Evolutionary conservation across 2,329 filamentous ascomycete species (phyloP).

Genomic region (Venturia nashicola): DNA sequence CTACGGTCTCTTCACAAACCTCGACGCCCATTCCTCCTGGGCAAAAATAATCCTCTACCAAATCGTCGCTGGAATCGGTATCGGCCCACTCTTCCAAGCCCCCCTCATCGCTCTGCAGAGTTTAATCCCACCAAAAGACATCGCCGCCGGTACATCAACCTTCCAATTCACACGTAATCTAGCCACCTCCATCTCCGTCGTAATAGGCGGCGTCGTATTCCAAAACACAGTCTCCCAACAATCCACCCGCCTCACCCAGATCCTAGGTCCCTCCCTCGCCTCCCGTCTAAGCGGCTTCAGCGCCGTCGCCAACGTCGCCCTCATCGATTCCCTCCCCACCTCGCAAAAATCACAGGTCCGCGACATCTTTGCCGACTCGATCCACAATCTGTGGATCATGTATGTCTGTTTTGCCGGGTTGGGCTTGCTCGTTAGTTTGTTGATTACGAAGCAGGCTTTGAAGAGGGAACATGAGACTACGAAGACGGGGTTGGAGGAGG

Average conservation of each 20-base stretch:
- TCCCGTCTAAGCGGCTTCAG: constrained; percentile 38
- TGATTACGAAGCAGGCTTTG: constrained; percentile 22
- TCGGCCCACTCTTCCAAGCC: constrained; percentile 52
- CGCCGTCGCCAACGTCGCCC: constrained; percentile 42
- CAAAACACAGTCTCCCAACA: constrained; percentile 53
- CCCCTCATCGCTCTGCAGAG: constrained; percentile 52
- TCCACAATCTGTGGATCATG: constrained; percentile 29
- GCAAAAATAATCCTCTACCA: constrained; percentile 38
- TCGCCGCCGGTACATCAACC: constrained; percentile 48
- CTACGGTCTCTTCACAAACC: constrained; percentile 26
- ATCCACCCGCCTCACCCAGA: constrained; percentile 29
- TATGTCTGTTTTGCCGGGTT: constrained; percentile 21
- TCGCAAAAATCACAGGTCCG: constrained; percentile 25
- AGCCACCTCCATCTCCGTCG: constrained; percentile 50
- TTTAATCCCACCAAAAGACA: constrained; percentile 43
- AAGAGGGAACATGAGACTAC: constrained; percentile 24
- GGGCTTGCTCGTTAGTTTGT: constrained; percentile 20
- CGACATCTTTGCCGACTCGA: constrained; percentile 22
- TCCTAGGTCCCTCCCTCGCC: constrained; percentile 37
- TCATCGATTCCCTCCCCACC: constrained; percentile 36
- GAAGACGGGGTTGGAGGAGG: constrained; percentile 26
- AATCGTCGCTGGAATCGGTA: constrained; percentile 49
- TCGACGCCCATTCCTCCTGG: constrained; percentile 21
- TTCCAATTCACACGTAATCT: constrained; percentile 53
- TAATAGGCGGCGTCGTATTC: constrained; percentile 60